Evolutionary conservation across 345 rosid genomes (phyloP).

Genomic region (Diplotaxis tenuifolia): DNA sequence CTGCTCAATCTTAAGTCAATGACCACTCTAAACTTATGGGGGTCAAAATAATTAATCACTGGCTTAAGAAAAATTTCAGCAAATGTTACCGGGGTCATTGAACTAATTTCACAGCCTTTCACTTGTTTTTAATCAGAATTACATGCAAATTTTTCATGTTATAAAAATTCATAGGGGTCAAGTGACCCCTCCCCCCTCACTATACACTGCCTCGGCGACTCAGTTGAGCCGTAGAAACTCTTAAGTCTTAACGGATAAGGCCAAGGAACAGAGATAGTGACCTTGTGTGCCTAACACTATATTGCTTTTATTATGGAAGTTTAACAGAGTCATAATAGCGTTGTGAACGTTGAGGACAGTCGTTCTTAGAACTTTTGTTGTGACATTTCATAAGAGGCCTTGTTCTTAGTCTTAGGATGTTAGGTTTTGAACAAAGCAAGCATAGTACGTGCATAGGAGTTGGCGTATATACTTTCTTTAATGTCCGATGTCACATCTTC

Average conservation of each 20-base stretch:
- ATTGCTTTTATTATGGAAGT: neutral
- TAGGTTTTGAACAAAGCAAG: conserved; percentile 24
- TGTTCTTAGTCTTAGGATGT: neutral
- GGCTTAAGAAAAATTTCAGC: no score
- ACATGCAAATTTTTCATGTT: no score
- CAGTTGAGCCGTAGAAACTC: no score
- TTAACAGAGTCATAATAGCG: neutral
- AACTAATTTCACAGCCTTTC: no score
- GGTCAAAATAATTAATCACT: no score
- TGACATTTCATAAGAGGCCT: neutral
- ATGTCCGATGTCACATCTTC: conserved; percentile 22
- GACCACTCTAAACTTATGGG: no score
- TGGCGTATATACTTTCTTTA: neutral
- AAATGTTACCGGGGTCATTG: no score
- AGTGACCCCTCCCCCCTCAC: no score
- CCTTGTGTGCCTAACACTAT: neutral
- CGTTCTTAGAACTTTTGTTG: neutral
- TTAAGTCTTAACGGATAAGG: conserved; percentile 1
- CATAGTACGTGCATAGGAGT: conserved; percentile 8
- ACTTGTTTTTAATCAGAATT: no score
- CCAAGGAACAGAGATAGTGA: conserved; percentile 4
- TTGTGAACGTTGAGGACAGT: neutral
- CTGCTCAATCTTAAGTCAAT: no score
- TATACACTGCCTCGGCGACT: no score
- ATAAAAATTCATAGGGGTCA: no score